Percentiles rank a stretch among this genome's conserved stretches.
Evolutionary conservation across 116 monocot species (phyloP).

Genomic region (Dioscorea cayenensis): DNA sequence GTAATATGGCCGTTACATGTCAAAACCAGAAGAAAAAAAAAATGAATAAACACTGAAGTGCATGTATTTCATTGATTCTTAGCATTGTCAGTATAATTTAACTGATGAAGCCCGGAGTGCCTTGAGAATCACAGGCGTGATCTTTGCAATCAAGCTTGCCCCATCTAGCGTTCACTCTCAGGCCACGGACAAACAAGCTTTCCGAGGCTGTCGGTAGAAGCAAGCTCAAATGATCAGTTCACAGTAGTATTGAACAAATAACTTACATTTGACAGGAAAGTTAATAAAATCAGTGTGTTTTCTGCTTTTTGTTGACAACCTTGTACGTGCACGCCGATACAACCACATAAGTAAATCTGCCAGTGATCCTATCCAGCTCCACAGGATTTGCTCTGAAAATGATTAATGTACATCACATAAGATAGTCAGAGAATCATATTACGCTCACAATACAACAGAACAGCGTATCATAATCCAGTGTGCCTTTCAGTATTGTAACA

Average conservation of each 20-base stretch:
- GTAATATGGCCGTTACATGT: no score
- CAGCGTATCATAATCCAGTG: no score
- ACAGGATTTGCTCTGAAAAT: no score
- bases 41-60: no score
- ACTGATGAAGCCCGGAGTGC: slow-evolving; percentile 12
- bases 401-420: no score
- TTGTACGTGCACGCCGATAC: slow-evolving; percentile 86
- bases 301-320: slow-evolving; percentile 80
- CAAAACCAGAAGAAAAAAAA: no score
- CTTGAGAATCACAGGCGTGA: slow-evolving; percentile 66
- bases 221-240: not conserved
- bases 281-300: not conserved
- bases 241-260: not conserved
- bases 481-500: not conserved
- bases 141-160: slow-evolving; percentile 78
- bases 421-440: no score
- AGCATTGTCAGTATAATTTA: not conserved
- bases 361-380: no score
- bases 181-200: slow-evolving; percentile 78
- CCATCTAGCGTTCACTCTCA: slow-evolving; percentile 85
- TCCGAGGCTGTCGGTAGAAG: slow-evolving; percentile 58
- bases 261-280: not conserved
- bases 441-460: no score
- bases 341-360: slow-evolving; percentile 93
- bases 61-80: no score